Percentiles rank a stretch among this genome's conserved stretches.
Evolutionary conservation across 768 basidiomycete genomes (phyloP).

Genomic region (Leccinum uliginosum): DNA sequence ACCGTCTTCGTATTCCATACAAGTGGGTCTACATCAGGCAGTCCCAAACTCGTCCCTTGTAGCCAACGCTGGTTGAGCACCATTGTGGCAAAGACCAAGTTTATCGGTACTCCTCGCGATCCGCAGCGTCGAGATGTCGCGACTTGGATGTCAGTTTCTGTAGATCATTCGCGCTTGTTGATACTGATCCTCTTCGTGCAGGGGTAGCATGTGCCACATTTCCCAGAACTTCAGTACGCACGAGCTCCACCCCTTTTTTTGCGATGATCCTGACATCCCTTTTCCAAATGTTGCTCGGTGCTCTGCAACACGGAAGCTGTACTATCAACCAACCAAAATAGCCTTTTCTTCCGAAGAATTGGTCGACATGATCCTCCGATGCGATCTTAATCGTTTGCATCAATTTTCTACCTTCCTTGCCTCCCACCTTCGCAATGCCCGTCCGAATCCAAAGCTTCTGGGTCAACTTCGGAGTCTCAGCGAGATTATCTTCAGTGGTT

Average conservation of each 20-base stretch:
- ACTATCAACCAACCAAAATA: slow-evolving; percentile 66
- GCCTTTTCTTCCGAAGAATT: slow-evolving; percentile 67
- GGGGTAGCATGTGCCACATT: slow-evolving; percentile 84
- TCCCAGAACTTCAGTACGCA: slow-evolving; percentile 69
- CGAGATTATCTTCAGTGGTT: slow-evolving; percentile 62
- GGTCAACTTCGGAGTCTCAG: slow-evolving; percentile 51
- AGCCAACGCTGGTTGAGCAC: slow-evolving; percentile 61
- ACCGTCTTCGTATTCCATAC: slow-evolving; percentile 72
- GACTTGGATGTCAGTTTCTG: slow-evolving; percentile 60
- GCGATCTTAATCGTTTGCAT: slow-evolving; percentile 68
- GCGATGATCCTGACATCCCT: slow-evolving; percentile 19
- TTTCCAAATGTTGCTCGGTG: slow-evolving; percentile 56
- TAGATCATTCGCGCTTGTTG: slow-evolving; percentile 14
- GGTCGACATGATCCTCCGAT: slow-evolving; percentile 62
- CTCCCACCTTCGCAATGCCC: slow-evolving; percentile 57
- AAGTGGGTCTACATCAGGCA: slow-evolving; percentile 79
- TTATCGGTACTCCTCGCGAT: slow-evolving; percentile 45
- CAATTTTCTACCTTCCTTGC: slow-evolving; percentile 71
- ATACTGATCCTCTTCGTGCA: slow-evolving; percentile 38
- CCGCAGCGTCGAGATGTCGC: slow-evolving; percentile 61
- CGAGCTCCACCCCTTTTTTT: slow-evolving; percentile 12
- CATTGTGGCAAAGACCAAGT: slow-evolving; percentile 55
- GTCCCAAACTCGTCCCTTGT: slow-evolving; percentile 74
- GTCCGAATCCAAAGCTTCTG: slow-evolving; percentile 57
- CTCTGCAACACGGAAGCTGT: slow-evolving; percentile 69